Percentiles rank a stretch among this genome's conserved stretches.
Conservation (phyloP, 1,139 yeast species). For the Torulaspora pretoriensis region DNA sequence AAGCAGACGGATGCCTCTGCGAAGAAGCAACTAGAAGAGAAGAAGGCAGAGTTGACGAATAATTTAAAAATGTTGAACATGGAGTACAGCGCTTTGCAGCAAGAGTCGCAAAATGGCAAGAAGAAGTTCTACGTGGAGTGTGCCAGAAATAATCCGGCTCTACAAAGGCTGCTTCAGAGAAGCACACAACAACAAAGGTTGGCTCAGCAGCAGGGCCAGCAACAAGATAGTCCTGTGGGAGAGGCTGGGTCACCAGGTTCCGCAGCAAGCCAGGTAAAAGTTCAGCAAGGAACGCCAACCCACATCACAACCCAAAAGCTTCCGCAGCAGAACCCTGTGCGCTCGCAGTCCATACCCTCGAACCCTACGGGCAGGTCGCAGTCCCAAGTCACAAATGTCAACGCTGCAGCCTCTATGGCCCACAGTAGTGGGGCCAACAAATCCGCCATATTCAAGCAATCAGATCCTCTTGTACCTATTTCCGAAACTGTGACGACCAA, state of each 20-base stretch:
- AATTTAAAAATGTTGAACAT: constrained; percentile 27
- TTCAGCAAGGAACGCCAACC: constrained; percentile 12
- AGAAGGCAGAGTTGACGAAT: constrained; percentile 28
- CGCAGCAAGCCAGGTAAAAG: constrained; percentile 24
- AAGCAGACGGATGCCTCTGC: constrained; percentile 29
- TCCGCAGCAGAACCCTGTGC: constrained; percentile 12
- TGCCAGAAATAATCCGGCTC: constrained; percentile 34
- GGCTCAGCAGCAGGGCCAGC: constrained; percentile 26
- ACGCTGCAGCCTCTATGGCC: constrained; percentile 40
- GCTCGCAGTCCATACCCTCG: constrained; percentile 13
- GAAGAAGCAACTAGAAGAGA: constrained; percentile 31
- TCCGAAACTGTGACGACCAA: constrained; percentile 63
- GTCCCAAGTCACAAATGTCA: constrained; percentile 40
- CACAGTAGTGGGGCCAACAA: constrained; percentile 33
- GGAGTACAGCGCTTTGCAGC: constrained; percentile 29
- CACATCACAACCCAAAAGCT: constrained; percentile 15
- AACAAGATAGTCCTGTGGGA: constrained; percentile 18
- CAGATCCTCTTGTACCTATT: constrained; percentile 71
- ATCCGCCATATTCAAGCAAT: constrained; percentile 53
- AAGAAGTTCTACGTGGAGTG: constrained; percentile 36
- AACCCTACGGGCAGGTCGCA: constrained; percentile 17
- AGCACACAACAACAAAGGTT: constrained; percentile 30
- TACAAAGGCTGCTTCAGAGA: constrained; percentile 32
- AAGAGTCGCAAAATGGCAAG: constrained; percentile 32
- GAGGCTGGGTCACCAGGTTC: constrained; percentile 23